These are phyloP conservation scores for Beauveria varroae DNA, from an alignment of 2,329 filamentous ascomycete species.

Conservation along the genomic window DNA sequence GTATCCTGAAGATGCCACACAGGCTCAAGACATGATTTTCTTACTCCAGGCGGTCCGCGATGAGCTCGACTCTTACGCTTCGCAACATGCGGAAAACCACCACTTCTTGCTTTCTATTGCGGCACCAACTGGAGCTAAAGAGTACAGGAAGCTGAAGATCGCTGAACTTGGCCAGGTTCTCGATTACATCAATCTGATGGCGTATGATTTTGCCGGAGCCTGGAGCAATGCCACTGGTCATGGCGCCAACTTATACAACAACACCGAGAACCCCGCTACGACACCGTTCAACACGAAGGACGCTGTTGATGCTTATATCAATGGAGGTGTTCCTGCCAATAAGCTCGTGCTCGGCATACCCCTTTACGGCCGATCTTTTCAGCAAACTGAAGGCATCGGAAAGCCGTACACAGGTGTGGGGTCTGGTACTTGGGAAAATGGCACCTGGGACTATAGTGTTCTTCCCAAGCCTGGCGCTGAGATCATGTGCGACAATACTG, in stretches of 20 bases:
- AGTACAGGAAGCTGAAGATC: slow-evolving; percentile 44
- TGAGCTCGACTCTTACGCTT: slow-evolving; percentile 42
- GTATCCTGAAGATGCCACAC: slow-evolving; percentile 27
- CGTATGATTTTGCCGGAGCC: slow-evolving; percentile 68
- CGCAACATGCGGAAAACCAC: slow-evolving; percentile 35
- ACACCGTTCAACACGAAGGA: slow-evolving; percentile 64
- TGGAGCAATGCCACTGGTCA: slow-evolving; percentile 61
- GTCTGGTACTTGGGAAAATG: slow-evolving; percentile 62
- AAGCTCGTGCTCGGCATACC: slow-evolving; percentile 77
- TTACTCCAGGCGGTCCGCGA: slow-evolving; percentile 36
- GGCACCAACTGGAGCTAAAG: slow-evolving; percentile 38
- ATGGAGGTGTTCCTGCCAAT: slow-evolving; percentile 49
- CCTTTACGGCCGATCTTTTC: slow-evolving; percentile 33
- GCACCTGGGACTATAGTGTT: slow-evolving; percentile 75
- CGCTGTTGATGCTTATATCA: slow-evolving; percentile 59
- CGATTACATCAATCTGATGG: slow-evolving; percentile 62
- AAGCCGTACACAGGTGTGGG: slow-evolving; percentile 56
- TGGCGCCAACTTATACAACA: slow-evolving; percentile 62
- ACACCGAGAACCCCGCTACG: slow-evolving; percentile 40
- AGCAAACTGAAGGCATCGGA: slow-evolving; percentile 55
- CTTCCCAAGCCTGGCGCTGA: slow-evolving; percentile 56
- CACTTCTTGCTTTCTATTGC: slow-evolving; percentile 50
- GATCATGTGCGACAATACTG: slow-evolving; percentile 48
- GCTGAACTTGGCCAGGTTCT: slow-evolving; percentile 39
- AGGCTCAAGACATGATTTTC: slow-evolving; percentile 37